Evolutionary conservation across 768 basidiomycete species (phyloP), one percentile per base, ranked within the genome.

Genomic region (Dioszegia hungarica): DNA sequence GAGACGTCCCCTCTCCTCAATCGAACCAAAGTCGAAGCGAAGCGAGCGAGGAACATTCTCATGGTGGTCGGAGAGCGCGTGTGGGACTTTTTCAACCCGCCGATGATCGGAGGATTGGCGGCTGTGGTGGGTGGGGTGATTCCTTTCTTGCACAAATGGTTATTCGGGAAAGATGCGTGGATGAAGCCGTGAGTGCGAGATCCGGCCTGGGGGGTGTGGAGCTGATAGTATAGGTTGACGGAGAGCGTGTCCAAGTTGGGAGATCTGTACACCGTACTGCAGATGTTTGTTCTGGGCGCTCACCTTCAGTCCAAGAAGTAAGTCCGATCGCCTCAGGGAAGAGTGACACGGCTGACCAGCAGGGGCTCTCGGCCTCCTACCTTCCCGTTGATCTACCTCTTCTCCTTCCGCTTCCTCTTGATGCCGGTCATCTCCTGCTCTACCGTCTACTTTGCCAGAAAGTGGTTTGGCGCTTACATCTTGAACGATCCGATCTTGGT

Each of bases 281-380:
- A 75, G 54, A 73, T 67, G 64, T 70, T 66, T 14, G 72, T 74
- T 17, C 65, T 75, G 6, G 74, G 74, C 22, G 72, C 69, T 6
- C 72, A 70, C 28, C 61, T 77, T 17, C 61, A 63, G 38, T 66
- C 64, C 4, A 73, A 74, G 50, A 51, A 54, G 36, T 63, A 40
- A 46, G 58, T 51, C n/a, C n/a, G 24, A 20, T 28, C 15, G 20
- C 15, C 9, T 5, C 24, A 12, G 50, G 34, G 4, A 38, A 20
- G 34, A 52, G 20, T 11, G 38, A 49, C 20, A 31, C 49, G 20
- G 34, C 25, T 25, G 15, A n/a, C n/a, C 5, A 36, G 10, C 38
- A 56, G 64, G 11, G 61, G 60, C 2, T 61, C 59, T 3, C 55
- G 64, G 12, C 64, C 66, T 3, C 62, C 67, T 1, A 34, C 63